These are phyloP conservation scores for Phytophthora idaei DNA, from an alignment of 352 stramenopile genomes.

Conservation along the genomic window DNA sequence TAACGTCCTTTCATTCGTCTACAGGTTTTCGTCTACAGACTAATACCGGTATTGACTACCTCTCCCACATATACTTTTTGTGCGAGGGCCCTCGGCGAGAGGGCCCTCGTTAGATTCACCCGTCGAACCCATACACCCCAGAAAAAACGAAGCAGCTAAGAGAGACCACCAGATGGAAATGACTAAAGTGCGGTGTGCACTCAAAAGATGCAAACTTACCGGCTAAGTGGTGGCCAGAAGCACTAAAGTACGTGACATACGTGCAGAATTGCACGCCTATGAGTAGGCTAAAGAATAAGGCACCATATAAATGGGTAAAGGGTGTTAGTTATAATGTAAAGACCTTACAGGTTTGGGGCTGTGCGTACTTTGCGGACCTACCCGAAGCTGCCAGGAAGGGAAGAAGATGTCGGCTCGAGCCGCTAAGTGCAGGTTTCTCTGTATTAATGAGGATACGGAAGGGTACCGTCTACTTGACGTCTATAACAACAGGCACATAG, in stretches of 20 bases:
- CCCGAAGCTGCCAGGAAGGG: not conserved
- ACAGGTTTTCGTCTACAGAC: too few relatives aligned
- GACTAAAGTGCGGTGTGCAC: not conserved
- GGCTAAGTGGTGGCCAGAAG: not conserved
- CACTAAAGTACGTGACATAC: constrained; percentile 2
- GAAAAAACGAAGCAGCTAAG: constrained; percentile 6
- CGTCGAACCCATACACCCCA: constrained; percentile 1
- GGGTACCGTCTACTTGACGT: constrained; percentile 1
- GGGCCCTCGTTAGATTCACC: too few relatives aligned
- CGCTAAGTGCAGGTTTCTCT: constrained; percentile 4
- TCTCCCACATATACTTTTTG: too few relatives aligned
- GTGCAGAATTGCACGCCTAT: constrained; percentile 10
- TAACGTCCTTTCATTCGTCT: too few relatives aligned
- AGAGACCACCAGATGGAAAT: constrained; percentile 3
- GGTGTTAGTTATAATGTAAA: not conserved
- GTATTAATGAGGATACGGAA: constrained; percentile 7
- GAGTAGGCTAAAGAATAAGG: not conserved
- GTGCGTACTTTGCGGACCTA: constrained; percentile 4
- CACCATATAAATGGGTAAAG: constrained; percentile 7
- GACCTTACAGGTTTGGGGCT: not conserved
- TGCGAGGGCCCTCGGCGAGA: too few relatives aligned
- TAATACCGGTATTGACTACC: too few relatives aligned
- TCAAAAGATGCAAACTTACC: not conserved
- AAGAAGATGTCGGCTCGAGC: constrained; percentile 7
- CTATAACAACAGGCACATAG: too few relatives aligned